Evolutionary conservation across 2,329 filamentous ascomycete genomes (phyloP), one percentile per base, ranked within the genome.

Genomic region (Didymella keratinophila): DNA sequence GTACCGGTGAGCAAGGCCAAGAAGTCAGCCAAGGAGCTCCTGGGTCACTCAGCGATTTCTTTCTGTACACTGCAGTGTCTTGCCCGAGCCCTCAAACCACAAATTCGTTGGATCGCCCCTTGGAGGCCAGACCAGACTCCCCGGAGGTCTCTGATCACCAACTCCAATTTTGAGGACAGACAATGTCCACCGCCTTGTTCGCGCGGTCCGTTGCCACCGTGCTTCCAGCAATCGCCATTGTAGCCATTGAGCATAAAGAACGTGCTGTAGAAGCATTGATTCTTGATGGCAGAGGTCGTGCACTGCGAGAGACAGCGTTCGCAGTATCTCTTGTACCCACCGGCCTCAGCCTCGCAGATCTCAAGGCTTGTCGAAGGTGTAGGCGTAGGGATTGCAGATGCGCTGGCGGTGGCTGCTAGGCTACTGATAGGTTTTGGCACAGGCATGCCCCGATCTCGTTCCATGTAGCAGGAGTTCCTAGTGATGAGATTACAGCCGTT

Each of bases 141-240:
- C n/a, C n/a, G n/a, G n/a, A n/a, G n/a, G n/a, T n/a, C n/a, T n/a
- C n/a, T n/a, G n/a, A n/a, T n/a, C n/a, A n/a, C n/a, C n/a, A n/a
- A n/a, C n/a, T n/a, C n/a, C n/a, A n/a, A n/a, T n/a, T n/a, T 10
- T 12, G 34, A 12, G 49, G 39, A 27, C 49, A 52, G 4, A 52
- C 49, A 11, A 18, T 34, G 6, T 44, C 28, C 11, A 39, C 49
- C 16, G 49, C 39, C 39, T 44, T 32, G 10, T 52, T 44, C 9
- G 27, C 20, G 11, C 49, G 44, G 20, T 44, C 28, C 3, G n/a
- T 9, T 52, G 3, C 49, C 49, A 3, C 39, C 39, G 6, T 52
- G 49, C 18, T 52, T 28, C 49, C 28, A 44, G 30, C 49, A 52
- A 2, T 52, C 37, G 18, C 37, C 36, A 12, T 52, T 39, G 10